Conservation (phyloP, 768 basidiomycete species). For the Leccinellum luteum region DNA sequence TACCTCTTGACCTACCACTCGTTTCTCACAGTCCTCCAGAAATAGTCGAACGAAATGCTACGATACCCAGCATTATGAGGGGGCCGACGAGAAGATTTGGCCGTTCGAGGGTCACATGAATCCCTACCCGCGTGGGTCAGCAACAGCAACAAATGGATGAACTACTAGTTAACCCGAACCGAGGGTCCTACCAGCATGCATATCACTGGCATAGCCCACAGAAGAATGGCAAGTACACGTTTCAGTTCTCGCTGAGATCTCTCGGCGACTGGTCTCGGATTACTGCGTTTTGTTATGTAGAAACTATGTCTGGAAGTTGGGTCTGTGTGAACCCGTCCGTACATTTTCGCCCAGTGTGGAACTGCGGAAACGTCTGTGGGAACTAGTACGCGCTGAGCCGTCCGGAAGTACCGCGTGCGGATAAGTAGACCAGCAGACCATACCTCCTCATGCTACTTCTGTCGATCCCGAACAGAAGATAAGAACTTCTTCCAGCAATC, state of each 20-base stretch:
- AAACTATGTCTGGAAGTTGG: background rate
- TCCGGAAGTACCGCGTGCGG: too few species aligned
- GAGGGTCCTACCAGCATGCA: background rate
- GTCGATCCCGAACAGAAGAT: background rate
- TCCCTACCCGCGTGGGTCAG: background rate
- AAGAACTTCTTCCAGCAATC: too few species aligned
- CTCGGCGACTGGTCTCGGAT: background rate
- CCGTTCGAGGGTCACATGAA: constrained; percentile 5
- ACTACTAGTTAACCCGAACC: too few species aligned
- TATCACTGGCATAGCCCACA: background rate
- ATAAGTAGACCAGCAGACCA: too few species aligned
- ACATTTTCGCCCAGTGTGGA: too few species aligned
- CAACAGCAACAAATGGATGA: background rate
- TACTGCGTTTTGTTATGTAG: background rate
- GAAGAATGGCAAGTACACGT: background rate
- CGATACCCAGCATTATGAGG: background rate
- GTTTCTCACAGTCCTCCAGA: background rate
- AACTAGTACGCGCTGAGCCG: background rate
- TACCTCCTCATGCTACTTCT: background rate
- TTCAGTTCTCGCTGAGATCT: background rate
- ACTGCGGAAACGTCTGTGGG: too few species aligned
- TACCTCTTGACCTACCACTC: background rate
- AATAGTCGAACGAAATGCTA: background rate
- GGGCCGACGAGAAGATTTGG: background rate
- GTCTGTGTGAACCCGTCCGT: background rate